A percentile compares a stretch with the other conserved stretches of the same genome.
These are phyloP conservation scores for Rhizopogon sp. DNA, from an alignment of 768 basidiomycete species.

Conservation along the genomic window DNA sequence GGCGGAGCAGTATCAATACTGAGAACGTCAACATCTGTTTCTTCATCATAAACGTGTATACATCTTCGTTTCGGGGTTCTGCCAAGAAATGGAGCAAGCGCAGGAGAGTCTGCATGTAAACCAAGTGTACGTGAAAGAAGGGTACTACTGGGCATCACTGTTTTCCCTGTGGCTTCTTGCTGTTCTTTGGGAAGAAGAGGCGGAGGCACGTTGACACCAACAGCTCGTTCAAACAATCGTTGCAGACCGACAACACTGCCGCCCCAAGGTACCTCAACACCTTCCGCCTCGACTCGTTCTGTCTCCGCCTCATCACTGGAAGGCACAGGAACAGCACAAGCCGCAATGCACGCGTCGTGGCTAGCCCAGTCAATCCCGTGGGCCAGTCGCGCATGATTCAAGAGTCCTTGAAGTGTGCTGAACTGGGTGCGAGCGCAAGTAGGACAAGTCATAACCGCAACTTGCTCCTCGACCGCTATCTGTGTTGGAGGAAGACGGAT, in stretches of 20 bases:
- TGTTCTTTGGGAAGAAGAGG: slow-evolving; percentile 1
- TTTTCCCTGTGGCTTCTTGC: not conserved
- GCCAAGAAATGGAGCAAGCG: slow-evolving; percentile 47
- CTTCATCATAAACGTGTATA: slow-evolving; percentile 33
- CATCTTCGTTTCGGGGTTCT: slow-evolving; percentile 35
- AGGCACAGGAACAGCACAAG: slow-evolving; percentile 35
- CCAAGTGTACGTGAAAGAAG: slow-evolving; percentile 45
- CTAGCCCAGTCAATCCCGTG: slow-evolving; percentile 44
- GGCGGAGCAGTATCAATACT: slow-evolving; percentile 4
- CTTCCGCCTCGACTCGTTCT: slow-evolving; percentile 34
- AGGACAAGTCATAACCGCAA: slow-evolving; percentile 34
- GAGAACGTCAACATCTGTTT: slow-evolving; percentile 29
- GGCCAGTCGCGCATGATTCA: slow-evolving; percentile 48
- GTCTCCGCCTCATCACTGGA: slow-evolving; percentile 27
- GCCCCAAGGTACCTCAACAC: slow-evolving; percentile 28
- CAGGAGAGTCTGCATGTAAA: slow-evolving; percentile 45
- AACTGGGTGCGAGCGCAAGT: slow-evolving; percentile 43
- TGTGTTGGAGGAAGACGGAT: slow-evolving; percentile 28
- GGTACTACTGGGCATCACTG: slow-evolving; percentile 27
- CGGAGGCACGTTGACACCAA: slow-evolving; percentile 28
- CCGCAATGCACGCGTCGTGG: slow-evolving; percentile 47
- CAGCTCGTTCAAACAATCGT: slow-evolving; percentile 46
- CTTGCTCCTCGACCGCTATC: slow-evolving; percentile 19
- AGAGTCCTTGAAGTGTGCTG: slow-evolving; percentile 45
- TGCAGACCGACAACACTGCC: slow-evolving; percentile 39